Base-by-base conservation (phyloP, 140 eudicot genomes). In the Anethum foeniculum region DNA sequence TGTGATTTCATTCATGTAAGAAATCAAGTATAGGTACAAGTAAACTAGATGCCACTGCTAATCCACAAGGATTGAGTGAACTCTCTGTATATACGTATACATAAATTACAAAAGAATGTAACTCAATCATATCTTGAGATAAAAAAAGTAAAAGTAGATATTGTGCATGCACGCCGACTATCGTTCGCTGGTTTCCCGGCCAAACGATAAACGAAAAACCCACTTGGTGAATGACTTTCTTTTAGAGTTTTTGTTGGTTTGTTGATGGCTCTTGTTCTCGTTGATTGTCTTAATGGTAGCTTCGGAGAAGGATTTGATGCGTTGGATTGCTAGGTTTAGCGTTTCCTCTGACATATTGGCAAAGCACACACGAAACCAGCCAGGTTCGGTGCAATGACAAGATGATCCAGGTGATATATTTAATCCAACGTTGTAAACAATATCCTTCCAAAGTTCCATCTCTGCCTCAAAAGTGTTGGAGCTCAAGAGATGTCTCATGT, bases 361-460 rank as follows among this genome's bases (percentile, higher is more conserved):
- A 75, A 90, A 90, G 32, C 93, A 90, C 12, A 86, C 83, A 8
- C 93, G 83, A 34, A 90, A 90, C 91, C 91, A 90, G 0, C 93
- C 93, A 13, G 93, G 93, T 76, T 90, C 91, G 16, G 69, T 3
- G 64, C 91, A 90, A 71, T 90, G 93, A 77, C 90, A 90, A 0
- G 93, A 87, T 2, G 93, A 87, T 7, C 93, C 93, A 21, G 93
- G 91, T 1, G 93, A 87, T 36, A 90, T 79, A 28, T 90, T 90
- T 19, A 90, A 34, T 76, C 91, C 90, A 12, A 87, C 93, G 9
- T 87, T 75, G 86, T 90, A 85, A 4, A 90, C 87, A 18, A 90
- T 85, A 68, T 87, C 85, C 81, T 87, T 87, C 93, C 93, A 90
- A 0, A 90, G 85, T 77, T 90, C 91, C 81, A 90, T 84, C 43